These are phyloP conservation scores for Ogataea minuta DNA, from an alignment of 805 yeast genomes.

Conservation along the genomic window DNA sequence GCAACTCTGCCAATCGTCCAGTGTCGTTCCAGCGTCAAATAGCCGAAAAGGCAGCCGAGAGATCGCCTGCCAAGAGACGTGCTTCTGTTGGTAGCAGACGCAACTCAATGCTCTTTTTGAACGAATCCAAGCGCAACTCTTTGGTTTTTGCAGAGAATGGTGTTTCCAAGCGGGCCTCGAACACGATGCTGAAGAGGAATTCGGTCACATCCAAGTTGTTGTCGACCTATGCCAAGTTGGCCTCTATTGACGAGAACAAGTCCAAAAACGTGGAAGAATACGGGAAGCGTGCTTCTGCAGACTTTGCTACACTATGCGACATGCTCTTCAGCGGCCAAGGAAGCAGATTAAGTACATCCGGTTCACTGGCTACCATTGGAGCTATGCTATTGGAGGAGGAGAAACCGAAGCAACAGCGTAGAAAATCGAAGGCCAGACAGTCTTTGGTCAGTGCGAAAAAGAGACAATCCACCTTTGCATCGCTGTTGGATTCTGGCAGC, in stretches of 20 bases:
- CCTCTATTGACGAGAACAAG: slow-evolving; percentile 51
- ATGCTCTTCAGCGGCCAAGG: slow-evolving; percentile 68
- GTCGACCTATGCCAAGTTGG: slow-evolving; percentile 69
- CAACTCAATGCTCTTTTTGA: slow-evolving; percentile 34
- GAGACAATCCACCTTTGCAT: slow-evolving; percentile 25
- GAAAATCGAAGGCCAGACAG: slow-evolving; percentile 9
- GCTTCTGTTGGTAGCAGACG: slow-evolving; percentile 29
- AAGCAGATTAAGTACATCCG: slow-evolving; percentile 29
- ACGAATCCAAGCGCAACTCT: slow-evolving; percentile 25
- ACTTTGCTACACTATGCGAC: slow-evolving; percentile 76
- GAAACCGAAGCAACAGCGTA: slow-evolving; percentile 13
- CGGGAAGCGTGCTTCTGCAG: slow-evolving; percentile 72
- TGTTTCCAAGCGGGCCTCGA: slow-evolving; percentile 20
- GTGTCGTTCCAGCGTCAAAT: slow-evolving; percentile 36
- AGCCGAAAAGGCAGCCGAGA: slow-evolving; percentile 11
- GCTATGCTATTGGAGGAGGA: slow-evolving; percentile 39
- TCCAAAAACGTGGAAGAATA: slow-evolving; percentile 71
- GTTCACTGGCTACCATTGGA: slow-evolving; percentile 51
- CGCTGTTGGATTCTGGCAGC: slow-evolving; percentile 15
- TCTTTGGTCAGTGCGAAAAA: slow-evolving; percentile 8
- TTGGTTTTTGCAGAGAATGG: slow-evolving; percentile 18
- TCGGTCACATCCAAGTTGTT: slow-evolving; percentile 70
- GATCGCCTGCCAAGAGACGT: slow-evolving; percentile 5
- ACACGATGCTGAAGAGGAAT: slow-evolving; percentile 50
- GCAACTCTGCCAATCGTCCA: slow-evolving; percentile 46